Base-by-base conservation (phyloP, 441 rosid genomes). In the Manihot esculenta region DNA sequence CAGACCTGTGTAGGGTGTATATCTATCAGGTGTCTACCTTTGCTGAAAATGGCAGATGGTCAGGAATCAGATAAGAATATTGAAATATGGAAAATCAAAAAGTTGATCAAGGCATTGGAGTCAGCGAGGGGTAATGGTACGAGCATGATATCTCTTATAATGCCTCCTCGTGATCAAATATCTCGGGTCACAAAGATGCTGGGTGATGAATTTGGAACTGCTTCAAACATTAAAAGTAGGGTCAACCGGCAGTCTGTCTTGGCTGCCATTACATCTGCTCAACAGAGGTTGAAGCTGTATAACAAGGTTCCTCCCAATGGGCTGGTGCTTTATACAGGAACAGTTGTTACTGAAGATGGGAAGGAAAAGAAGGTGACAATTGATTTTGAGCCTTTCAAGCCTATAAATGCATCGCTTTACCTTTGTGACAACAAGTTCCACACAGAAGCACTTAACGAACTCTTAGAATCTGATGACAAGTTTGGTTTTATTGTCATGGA, bases 131-230 rank as follows among this genome's bases (percentile, higher is more conserved):
- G 96, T 30, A 90, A 90, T 56, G 96, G 94, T 47, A 92, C 96
- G 15, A 88, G 97, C 79, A 90, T 92, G 97, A 89, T 92, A 74
- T 89, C 97, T 61, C 94, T 87, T 61, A 90, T 90, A 5, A 88
- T 90, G 93, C 97, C 97, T 74, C 97, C 97, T 9, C 91, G 97
- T 62, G 94, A 91, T 86, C 97, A 91, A 69, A 81, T 91, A 33
- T 84, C 92, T 72, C 83, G 97, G 45, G 94, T 91, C 62, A 86
- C 97, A 2, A 91, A 91, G 86, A 91, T 91, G 97, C 80, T 89
- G 38, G 97, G 91, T 51, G 97, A 91, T 79, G 97, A 91, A 79
- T 91, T 77, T 69, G 92, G 94, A 73, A 89, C 94, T 75, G 91
- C 97, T 72, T 87, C 97, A 23, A 88, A 88, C 82, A 90, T 90